Base-by-base conservation (phyloP, 139 green algal genomes). In the Closterium sp. region DNA sequence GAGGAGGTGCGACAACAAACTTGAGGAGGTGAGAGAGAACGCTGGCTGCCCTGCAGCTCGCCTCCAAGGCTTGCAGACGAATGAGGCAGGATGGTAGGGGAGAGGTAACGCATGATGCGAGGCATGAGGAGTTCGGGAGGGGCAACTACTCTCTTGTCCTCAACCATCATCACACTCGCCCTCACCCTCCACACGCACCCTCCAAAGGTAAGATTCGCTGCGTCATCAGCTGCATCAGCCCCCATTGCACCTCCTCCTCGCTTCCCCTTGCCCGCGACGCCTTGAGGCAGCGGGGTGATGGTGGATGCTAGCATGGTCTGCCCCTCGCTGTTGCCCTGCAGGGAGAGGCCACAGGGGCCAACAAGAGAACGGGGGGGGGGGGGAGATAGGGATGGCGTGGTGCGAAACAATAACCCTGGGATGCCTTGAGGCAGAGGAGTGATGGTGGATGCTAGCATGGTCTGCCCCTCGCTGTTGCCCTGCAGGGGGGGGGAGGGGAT, bases 41-140 rank as follows among this genome's bases (percentile, higher is more conserved):
- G n/a, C n/a, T n/a, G n/a, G n/a, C n/a, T n/a, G n/a, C n/a, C n/a
- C n/a, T n/a, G n/a, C n/a, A n/a, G n/a, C n/a, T n/a, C n/a, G n/a
- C n/a, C n/a, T n/a, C n/a, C n/a, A 38, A 4, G 2, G 32, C 32
- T 38, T 38, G 32, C 32, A 38, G 32, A 38, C 2, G 4, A 38
- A 38, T 38, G 32, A n/a, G n/a, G n/a, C n/a, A n/a, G n/a, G n/a
- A n/a, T n/a, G n/a, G n/a, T n/a, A n/a, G n/a, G n/a, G n/a, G n/a
- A n/a, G 2, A 96, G 87, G 38, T 94, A 92, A 1, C 91, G 92
- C 73, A 96, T 90, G 85, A 70, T 89, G 28, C 92, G 90, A 29
- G 94, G 94, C 62, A 96, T 79, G 22, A 96, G 89, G 21, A 95
- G 90, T 17, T 96, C 94, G 13, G 94, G 90, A 9, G 90, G 88